Evolutionary conservation across 2,329 filamentous ascomycete species (phyloP), one percentile per base, ranked within the genome.

Genomic region (Aspergillus hortae): DNA sequence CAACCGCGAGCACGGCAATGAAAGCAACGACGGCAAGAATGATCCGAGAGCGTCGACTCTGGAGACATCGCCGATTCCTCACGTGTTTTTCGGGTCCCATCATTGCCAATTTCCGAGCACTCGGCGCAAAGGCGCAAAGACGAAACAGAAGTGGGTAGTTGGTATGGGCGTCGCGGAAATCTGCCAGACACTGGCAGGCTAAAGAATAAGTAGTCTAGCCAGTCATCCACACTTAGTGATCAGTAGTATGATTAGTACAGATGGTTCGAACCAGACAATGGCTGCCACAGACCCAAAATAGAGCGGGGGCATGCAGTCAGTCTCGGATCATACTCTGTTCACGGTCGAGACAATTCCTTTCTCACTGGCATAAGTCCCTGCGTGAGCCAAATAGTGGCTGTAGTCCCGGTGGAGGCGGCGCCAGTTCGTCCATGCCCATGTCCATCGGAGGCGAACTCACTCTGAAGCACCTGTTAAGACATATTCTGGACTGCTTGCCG

Each of bases 81-180:
- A 68, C 65, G 62, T 69, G 68, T 58, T 70, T 67, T 56, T 60
- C 56, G n/a, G 44, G 36, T 40, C 48, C 52, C 57, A 62, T 62
- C 14, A 6, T 38, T 6, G 35, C 11, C 11, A 12, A 35, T n/a
- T 35, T n/a, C 6, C 14, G 6, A 41, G 49, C 52, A 53, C 61
- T 50, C 23, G 52, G 27, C 27, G 27, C 27, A 54, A 49, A 46
- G 42, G 49, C 51, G 51, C 32, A 54, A 46, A 51, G 46, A 44
- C 38, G 32, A 47, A 32, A 33, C 48, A 56, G 48, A 49, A 57
- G 57, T 59, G 59, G 58, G 51, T 51, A 54, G 47, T 23, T 41
- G 30, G 47, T 27, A 36, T 56, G 52, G 47, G 47, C 53, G 49
- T 53, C 42, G 48, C 35, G 35, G 44, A 48, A 46, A 32, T 49